A percentile compares a stretch with the other conserved stretches of the same genome.
phyloP scores from a whole-genome alignment of 345 rosid genomes.

The Ceriops tagal region DNA sequence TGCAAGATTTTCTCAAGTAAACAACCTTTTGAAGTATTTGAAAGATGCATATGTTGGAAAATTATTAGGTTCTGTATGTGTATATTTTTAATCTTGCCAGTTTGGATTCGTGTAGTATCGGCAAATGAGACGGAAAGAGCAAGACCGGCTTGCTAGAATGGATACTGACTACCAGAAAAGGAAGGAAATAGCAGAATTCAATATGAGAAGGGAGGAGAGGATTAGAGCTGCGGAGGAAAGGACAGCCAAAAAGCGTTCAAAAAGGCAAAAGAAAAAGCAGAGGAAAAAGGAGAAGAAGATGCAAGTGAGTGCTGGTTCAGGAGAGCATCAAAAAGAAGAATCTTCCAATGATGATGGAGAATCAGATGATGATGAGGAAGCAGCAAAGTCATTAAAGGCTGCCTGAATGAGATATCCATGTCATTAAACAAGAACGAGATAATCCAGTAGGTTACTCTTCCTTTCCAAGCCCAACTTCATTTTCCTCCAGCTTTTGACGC shows the following conservation, averaged over 20 bases:
- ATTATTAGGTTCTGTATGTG: not conserved
- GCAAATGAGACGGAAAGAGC: conserved; percentile 93
- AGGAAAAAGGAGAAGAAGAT: conserved; percentile 65
- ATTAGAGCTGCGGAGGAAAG: conserved; percentile 74
- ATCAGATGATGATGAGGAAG: conserved; percentile 43
- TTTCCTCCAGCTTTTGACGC: too few species aligned
- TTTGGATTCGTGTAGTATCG: conserved; percentile 49
- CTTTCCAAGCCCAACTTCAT: not conserved
- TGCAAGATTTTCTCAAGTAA: too few species aligned
- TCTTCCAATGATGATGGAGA: conserved; percentile 43
- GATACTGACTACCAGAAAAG: conserved; percentile 75
- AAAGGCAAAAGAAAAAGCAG: conserved; percentile 85
- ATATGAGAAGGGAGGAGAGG: conserved; percentile 79
- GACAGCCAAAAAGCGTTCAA: conserved; percentile 73
- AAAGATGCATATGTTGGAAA: too few species aligned
- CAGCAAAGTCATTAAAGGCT: conserved; percentile 17
- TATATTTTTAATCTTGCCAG: not conserved
- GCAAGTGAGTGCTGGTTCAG: conserved; percentile 37
- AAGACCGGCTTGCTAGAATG: conserved; percentile 88
- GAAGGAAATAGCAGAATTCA: conserved; percentile 66
- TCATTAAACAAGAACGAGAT: conserved; percentile 64
- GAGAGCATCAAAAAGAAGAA: conserved; percentile 44
- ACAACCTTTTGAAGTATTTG: too few species aligned
- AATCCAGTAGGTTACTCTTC: conserved; percentile 51
- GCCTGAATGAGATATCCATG: conserved; percentile 42